Percentiles rank a stretch among this genome's conserved stretches.
Evolutionary conservation across 108 stramenopile species (phyloP).

Genomic region (Cyclotella atomus): DNA sequence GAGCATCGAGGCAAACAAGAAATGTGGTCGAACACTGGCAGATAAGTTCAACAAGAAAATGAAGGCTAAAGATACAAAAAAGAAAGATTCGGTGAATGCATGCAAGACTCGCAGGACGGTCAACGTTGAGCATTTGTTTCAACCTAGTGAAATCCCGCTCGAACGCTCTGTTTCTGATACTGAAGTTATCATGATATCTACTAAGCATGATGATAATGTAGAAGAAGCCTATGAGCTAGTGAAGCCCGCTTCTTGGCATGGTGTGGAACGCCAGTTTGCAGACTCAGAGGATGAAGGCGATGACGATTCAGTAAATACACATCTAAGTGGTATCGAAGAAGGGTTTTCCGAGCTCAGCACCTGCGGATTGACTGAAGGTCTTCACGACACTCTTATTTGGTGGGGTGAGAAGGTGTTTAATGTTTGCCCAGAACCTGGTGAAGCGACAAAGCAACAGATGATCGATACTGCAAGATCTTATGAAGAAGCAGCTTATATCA

Average conservation of each 20-base stretch:
- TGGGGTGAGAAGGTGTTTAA: neutral
- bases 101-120: neutral
- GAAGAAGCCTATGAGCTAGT: neutral
- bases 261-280: neutral
- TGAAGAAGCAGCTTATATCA: neutral
- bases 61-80: neutral
- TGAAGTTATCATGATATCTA: neutral
- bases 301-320: neutral
- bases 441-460: neutral
- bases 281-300: neutral
- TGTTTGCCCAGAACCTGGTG: neutral
- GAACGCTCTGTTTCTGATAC: neutral
- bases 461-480: neutral
- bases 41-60: neutral
- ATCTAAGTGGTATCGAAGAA: neutral
- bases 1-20: neutral
- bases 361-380: neutral
- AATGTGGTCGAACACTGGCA: too few species aligned
- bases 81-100: neutral
- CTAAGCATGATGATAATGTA: neutral
- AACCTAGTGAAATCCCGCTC: neutral
- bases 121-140: neutral
- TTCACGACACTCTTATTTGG: conserved; percentile 6
- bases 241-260: neutral
- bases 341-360: neutral